Percentiles rank a stretch among this genome's conserved stretches.
These are phyloP conservation scores for Gaillardinia entomophila DNA, from an alignment of 805 yeast genomes.

Conservation along the genomic window DNA sequence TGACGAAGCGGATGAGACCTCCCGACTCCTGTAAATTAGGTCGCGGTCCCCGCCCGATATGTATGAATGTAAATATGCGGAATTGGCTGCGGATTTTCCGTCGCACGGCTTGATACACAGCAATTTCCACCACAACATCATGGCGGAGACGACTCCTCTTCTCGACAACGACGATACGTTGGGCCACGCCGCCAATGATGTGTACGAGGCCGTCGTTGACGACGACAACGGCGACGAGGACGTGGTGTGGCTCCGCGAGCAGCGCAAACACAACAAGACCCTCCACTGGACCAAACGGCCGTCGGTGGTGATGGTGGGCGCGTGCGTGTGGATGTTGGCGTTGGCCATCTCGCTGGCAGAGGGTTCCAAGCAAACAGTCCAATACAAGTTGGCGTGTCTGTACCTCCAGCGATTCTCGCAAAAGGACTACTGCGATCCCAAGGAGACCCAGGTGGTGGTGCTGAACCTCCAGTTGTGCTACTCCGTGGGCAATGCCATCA, in stretches of 20 bases:
- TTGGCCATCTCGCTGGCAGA: conserved; percentile 34
- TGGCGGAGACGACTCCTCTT: not conserved
- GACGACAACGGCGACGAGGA: conserved; percentile 34
- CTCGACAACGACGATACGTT: conserved; percentile 8
- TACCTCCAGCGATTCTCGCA: conserved; percentile 8
- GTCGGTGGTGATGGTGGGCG: conserved; percentile 44
- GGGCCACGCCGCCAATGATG: conserved; percentile 27
- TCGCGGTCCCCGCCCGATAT: too few relatives aligned
- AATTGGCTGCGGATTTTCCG: too few relatives aligned
- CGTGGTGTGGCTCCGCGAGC: conserved; percentile 45
- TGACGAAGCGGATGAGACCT: too few relatives aligned
- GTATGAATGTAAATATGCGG: too few relatives aligned
- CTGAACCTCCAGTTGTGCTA: conserved; percentile 46
- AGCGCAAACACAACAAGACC: conserved; percentile 35
- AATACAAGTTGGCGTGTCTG: conserved; percentile 25
- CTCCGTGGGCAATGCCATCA: conserved; percentile 35
- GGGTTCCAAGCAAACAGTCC: conserved; percentile 35
- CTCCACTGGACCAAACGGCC: conserved; percentile 56
- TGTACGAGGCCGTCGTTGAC: conserved; percentile 36
- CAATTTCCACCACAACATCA: not conserved
- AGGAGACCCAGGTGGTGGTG: conserved; percentile 29
- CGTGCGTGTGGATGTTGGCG: conserved; percentile 36
- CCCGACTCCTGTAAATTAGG: too few relatives aligned
- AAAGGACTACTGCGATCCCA: conserved; percentile 21
- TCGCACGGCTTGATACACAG: too few relatives aligned